phyloP scores from a whole-genome alignment of 1,284 basidiomycete species.

The Trametes polyzona region DNA sequence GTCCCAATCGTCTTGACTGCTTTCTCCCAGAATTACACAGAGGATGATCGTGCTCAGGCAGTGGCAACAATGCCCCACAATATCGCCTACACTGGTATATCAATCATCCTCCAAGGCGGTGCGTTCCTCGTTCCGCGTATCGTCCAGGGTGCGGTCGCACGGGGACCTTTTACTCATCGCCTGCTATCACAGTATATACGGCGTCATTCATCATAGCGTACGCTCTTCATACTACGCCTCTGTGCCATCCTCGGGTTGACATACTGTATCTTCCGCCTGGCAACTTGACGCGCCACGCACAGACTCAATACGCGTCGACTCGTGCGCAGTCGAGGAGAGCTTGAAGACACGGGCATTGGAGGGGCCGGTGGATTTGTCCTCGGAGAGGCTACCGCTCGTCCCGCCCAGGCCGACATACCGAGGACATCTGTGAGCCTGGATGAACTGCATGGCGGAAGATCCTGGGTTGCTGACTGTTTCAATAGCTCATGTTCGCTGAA shows the following conservation, averaged over 20 bases:
- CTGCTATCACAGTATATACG: not conserved
- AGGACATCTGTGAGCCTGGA: not conserved
- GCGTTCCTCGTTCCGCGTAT: not conserved
- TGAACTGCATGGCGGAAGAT: too few relatives aligned
- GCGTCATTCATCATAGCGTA: constrained; percentile 1
- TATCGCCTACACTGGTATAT: not conserved
- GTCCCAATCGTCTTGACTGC: too few relatives aligned
- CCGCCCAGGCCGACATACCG: not conserved
- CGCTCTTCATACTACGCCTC: not conserved
- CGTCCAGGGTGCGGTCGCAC: too few relatives aligned
- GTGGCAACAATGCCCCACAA: too few relatives aligned
- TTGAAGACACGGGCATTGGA: not conserved
- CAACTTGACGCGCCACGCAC: too few relatives aligned
- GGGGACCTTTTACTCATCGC: too few relatives aligned
- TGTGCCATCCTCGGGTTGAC: not conserved
- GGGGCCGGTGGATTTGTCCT: not conserved
- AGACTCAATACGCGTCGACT: constrained; percentile 8
- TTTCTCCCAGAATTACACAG: not conserved
- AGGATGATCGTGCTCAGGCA: not conserved
- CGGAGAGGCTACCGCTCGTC: too few relatives aligned
- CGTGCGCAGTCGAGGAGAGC: constrained; percentile 1
- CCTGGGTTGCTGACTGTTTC: too few relatives aligned
- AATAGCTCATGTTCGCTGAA: too few relatives aligned
- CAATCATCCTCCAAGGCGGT: not conserved
- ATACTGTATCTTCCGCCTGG: too few relatives aligned